These are phyloP conservation scores for Bryoerythrophyllum caledonicum DNA, from an alignment of 225 moss, liverwort and hornwort species.

Conservation along the genomic window DNA sequence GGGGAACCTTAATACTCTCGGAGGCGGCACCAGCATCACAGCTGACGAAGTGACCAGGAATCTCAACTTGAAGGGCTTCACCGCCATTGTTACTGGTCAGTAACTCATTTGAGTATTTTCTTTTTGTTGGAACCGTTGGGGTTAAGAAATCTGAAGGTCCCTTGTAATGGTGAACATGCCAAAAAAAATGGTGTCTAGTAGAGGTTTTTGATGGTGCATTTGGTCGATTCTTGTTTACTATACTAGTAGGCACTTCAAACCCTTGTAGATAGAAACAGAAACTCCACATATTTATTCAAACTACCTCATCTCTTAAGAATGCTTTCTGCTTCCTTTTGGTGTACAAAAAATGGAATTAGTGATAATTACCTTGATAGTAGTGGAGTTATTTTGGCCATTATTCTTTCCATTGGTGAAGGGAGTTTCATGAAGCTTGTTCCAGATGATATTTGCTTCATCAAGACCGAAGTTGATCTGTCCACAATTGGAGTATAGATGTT, in stretches of 20 bases:
- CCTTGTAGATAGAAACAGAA: too few relatives aligned
- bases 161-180: neutral
- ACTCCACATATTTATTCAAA: too few relatives aligned
- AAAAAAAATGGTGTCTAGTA: neutral
- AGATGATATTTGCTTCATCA: neutral
- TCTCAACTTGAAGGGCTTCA: slow-evolving; percentile 27
- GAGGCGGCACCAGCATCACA: slow-evolving; percentile 34
- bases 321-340: too few relatives aligned
- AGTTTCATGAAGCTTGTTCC: neutral
- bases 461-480: neutral
- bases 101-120: neutral
- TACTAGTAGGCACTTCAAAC: too few relatives aligned
- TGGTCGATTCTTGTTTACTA: neutral
- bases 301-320: too few relatives aligned
- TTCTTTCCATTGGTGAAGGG: too few relatives aligned
- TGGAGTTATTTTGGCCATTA: too few relatives aligned
- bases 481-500: neutral
- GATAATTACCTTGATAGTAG: too few relatives aligned
- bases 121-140: neutral
- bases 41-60: slow-evolving; percentile 37
- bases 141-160: neutral
- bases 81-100: slow-evolving; percentile 44
- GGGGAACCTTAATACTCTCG: slow-evolving; percentile 38
- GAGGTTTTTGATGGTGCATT: neutral
- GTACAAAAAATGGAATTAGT: too few relatives aligned